Base-by-base conservation (phyloP, 495 filamentous ascomycete species). In the Aspergillus coremiiformis region DNA sequence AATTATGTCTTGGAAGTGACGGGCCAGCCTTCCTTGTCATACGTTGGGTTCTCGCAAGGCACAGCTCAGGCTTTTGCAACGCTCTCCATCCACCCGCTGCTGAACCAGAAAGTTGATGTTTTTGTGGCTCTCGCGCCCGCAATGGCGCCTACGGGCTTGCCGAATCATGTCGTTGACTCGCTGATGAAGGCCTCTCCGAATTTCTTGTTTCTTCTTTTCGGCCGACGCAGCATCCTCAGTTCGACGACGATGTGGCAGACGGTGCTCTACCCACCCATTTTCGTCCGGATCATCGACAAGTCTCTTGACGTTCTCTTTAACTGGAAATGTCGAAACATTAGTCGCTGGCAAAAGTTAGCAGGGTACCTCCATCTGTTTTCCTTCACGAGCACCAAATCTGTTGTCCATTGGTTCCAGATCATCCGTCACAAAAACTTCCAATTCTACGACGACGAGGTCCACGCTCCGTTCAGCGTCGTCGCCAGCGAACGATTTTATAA, bases 321-420 rank as follows among this genome's bases (percentile, higher is more conserved):
- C 58, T 98, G 93, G 93, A 77, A 78, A 24, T 85, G 84, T n/a
- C 68, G 74, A 52, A 98, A 96, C 61, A 96, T 98, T 59, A 83
- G 81, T 24, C 74, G 80, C 14, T 83, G 84, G 41, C 93, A 98
- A 68, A 98, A 98, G 66, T 81, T 97, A 5, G 93, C 93, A 22
- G 90, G 90, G n/a, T 98, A 98, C 61, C 83, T 92, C 22, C 94
- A 98, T 66, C 73, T 98, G 1, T 98, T 94, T 65, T 96, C 90
- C 2, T 97, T 90, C 64, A 96, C 93, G 0, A 92, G 87, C 62
- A 95, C 90, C 51, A 98, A 98, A 63, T 87, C 84, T 12, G 88
- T 96, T 8, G 93, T 98, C 0, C 93, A 98, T 60, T 98, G 93
- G 93, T 98, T 98, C 68, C 93, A 98, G 62, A 96, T 98, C 59